phyloP scores from a whole-genome alignment of 2,329 filamentous ascomycete genomes.

The Bipolaris oryzae region DNA sequence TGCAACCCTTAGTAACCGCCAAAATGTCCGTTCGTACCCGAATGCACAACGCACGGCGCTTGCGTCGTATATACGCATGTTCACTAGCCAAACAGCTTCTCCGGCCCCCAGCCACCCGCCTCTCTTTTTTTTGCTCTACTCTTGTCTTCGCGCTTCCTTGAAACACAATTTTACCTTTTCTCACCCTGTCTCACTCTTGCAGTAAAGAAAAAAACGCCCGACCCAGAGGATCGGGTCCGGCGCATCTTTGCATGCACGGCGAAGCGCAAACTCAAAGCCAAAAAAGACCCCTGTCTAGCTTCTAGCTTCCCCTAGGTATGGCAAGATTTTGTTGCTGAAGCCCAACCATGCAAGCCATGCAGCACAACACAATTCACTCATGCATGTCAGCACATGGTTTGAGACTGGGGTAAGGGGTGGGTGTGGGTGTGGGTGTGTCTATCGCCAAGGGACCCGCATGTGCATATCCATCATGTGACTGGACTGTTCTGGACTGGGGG shows the following conservation, averaged over 20 bases:
- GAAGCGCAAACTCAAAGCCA: not conserved
- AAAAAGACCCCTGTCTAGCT: slow-evolving; percentile 1
- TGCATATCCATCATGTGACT: slow-evolving; percentile 7
- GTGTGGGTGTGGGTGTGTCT: not conserved
- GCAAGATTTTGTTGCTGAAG: not conserved
- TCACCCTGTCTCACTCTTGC: not conserved
- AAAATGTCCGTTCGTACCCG: not conserved
- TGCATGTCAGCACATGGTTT: slow-evolving; percentile 9
- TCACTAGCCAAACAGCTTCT: no score
- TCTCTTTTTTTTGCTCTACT: no score
- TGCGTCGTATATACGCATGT: not conserved
- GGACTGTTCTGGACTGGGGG: no score
- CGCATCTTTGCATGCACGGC: not conserved
- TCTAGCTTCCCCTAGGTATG: no score
- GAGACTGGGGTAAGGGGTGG: not conserved
- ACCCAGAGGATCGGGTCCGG: slow-evolving; percentile 2
- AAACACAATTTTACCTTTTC: no score
- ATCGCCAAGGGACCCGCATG: not conserved
- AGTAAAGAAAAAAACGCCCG: not conserved
- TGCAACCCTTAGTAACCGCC: not conserved
- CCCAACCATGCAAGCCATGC: slow-evolving; percentile 18
- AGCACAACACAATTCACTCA: slow-evolving; percentile 11
- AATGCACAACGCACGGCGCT: slow-evolving; percentile 1
- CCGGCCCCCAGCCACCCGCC: not conserved
- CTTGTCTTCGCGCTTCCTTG: no score